Conservation (phyloP, 805 yeast species). For the Peterozyma xylosa region DNA sequence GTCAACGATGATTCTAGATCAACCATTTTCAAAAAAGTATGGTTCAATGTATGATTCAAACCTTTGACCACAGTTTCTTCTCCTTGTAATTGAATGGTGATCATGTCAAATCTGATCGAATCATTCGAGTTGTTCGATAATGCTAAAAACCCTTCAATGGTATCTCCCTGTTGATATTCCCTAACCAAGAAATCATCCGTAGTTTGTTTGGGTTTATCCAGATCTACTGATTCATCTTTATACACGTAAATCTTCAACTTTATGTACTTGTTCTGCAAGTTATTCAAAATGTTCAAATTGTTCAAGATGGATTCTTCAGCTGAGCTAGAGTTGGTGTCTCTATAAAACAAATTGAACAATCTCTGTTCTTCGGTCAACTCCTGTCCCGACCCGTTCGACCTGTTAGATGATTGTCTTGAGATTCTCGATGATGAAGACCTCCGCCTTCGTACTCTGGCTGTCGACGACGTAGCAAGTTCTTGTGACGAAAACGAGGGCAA, state of each 20-base stretch:
- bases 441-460: conserved; percentile 2
- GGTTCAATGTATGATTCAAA: conserved; percentile 6
- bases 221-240: neutral
- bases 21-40: conserved; percentile 9
- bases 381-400: neutral
- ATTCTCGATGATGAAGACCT: neutral
- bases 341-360: conserved; percentile 4
- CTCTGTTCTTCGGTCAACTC: conserved; percentile 6
- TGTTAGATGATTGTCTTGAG: neutral
- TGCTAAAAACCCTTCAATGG: conserved; percentile 7
- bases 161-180: conserved; percentile 9
- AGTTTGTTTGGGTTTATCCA: conserved; percentile 1
- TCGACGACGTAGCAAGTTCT: neutral
- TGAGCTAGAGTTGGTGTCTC: conserved; percentile 6
- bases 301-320: conserved; percentile 9
- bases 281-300: conserved; percentile 7
- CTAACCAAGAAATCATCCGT: conserved; percentile 4
- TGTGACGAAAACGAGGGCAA: conserved; percentile 6
- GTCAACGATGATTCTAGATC: conserved; percentile 9
- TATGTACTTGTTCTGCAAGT: conserved; percentile 8
- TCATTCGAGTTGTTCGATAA: conserved; percentile 2
- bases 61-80: conserved; percentile 6
- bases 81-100: conserved; percentile 8
- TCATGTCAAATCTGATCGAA: conserved; percentile 6
- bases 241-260: conserved; percentile 7